Base-by-base conservation (phyloP, 345 rosid genomes). In the Cardamine chenopodiifolia region DNA sequence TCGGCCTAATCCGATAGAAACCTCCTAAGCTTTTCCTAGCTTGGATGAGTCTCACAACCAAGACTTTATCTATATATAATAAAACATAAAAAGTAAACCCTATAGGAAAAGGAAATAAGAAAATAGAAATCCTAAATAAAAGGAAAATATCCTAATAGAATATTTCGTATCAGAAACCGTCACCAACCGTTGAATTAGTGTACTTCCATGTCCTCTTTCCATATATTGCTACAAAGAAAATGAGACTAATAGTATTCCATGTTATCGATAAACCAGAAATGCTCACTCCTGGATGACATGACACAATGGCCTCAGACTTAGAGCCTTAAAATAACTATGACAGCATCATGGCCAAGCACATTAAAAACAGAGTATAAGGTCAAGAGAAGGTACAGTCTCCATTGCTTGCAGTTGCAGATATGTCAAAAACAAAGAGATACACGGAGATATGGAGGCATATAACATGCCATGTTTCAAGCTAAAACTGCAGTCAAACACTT, bases 311-410 rank as follows among this genome's bases (percentile, higher is more conserved):
- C 8, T 18, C 48, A 26, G 28, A 11, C 4, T 56, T 66, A 9
- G 29, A 56, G 49, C 50, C 28, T 64, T 34, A n/a, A 28, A 15
- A n/a, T 55, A 20, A 40, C 35, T 54, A 53, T 18, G 8, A 42
- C 18, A 26, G 9, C 13, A 40, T 74, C 39, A 73, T 32, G 77
- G 9, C 57, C 1, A 42, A 73, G 49, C 76, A 39, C 23, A 49
- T 59, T 23, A 19, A 40, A 48, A 50, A 49, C 42, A 47, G 31
- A 48, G n/a, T 1, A 44, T 2, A 55, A 26, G 54, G n/a, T 56
- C 42, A 2, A 70, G 44, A 70, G 14, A 40, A 44, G 42, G 52
- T 13, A n/a, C 34, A 47, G 42, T 19, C 52, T 62, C 6, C 13
- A 53, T 0, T 72, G 17, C 13, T 64, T 17, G 42, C 48, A 44